phyloP scores from a whole-genome alignment of 495 filamentous ascomycete genomes.

The Penicillium egyptiacum region DNA sequence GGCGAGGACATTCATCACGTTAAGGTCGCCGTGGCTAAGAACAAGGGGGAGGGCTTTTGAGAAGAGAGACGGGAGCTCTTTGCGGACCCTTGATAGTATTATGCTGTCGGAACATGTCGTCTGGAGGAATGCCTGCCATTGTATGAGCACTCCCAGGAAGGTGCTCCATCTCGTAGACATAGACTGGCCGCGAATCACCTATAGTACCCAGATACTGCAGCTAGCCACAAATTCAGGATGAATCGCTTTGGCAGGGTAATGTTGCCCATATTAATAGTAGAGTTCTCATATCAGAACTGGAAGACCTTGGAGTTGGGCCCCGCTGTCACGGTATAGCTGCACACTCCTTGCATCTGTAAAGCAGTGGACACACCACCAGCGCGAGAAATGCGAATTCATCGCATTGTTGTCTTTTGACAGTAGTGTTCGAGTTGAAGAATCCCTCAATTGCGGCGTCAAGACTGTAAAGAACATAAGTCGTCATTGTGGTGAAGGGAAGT shows the following conservation, averaged over 20 bases:
- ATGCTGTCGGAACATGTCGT: slow-evolving; percentile 9
- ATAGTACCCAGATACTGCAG: slow-evolving; percentile 20
- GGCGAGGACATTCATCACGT: slow-evolving; percentile 45
- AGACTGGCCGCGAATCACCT: slow-evolving; percentile 13
- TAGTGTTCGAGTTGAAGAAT: slow-evolving; percentile 17
- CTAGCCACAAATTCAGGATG: slow-evolving; percentile 18
- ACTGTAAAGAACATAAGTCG: slow-evolving; percentile 16
- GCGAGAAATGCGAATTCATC: slow-evolving; percentile 16
- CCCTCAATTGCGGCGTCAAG: slow-evolving; percentile 10
- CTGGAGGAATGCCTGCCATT: slow-evolving; percentile 17
- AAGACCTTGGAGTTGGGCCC: slow-evolving; percentile 19
- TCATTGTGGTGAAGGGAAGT: slow-evolving; percentile 13
- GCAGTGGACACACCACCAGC: slow-evolving; percentile 8
- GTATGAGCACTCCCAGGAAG: slow-evolving; percentile 19
- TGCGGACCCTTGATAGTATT: slow-evolving; percentile 16
- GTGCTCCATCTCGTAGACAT: slow-evolving; percentile 24
- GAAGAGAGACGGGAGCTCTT: slow-evolving; percentile 32
- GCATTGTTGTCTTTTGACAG: slow-evolving; percentile 15
- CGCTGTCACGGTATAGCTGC: slow-evolving; percentile 32
- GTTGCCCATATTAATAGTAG: slow-evolving; percentile 14
- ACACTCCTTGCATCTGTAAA: slow-evolving; percentile 24
- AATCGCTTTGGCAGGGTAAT: slow-evolving; percentile 12
- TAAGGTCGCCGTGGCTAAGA: slow-evolving; percentile 50
- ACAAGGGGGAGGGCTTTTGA: slow-evolving; percentile 36
- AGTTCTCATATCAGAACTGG: slow-evolving; percentile 24